Conservation (phyloP, 1,139 yeast species). For the Arxiozyma telluris region DNA sequence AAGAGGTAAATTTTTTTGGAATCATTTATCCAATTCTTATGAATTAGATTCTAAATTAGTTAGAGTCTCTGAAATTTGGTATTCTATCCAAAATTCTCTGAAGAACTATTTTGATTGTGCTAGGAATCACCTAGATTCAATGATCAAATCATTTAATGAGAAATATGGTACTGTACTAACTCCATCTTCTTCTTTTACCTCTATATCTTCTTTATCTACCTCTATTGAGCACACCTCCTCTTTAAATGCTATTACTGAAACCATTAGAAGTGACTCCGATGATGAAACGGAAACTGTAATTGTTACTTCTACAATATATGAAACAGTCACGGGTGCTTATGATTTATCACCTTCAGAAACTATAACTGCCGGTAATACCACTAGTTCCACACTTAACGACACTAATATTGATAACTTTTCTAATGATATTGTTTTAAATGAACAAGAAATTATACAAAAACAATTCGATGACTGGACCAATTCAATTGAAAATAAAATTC, state of each 20-base stretch:
- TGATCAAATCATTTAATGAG: neutral
- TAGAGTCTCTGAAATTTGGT: neutral
- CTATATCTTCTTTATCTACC: too few relatives aligned
- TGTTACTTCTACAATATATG: neutral
- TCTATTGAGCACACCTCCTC: neutral
- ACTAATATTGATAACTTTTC: neutral
- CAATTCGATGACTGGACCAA: conserved; percentile 13
- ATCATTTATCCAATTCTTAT: neutral
- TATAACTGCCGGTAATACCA: neutral
- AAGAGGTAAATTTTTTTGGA: neutral
- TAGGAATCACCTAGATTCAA: neutral
- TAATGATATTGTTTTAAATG: conserved; percentile 6
- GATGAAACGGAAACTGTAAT: neutral
- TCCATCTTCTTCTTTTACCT: too few relatives aligned
- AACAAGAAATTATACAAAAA: conserved; percentile 8
- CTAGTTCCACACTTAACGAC: neutral
- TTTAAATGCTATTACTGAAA: too few relatives aligned
- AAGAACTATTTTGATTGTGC: neutral
- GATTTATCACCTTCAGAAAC: neutral
- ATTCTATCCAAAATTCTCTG: neutral
- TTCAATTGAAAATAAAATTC: conserved; percentile 9
- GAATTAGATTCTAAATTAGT: neutral
- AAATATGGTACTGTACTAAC: too few relatives aligned
- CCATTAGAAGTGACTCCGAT: neutral
- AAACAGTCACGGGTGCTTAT: neutral